Percentiles rank a stretch among this genome's conserved stretches.
Conservation (phyloP, 2,329 filamentous ascomycete genomes). For the Pseudogymnoascus sp. region DNA sequence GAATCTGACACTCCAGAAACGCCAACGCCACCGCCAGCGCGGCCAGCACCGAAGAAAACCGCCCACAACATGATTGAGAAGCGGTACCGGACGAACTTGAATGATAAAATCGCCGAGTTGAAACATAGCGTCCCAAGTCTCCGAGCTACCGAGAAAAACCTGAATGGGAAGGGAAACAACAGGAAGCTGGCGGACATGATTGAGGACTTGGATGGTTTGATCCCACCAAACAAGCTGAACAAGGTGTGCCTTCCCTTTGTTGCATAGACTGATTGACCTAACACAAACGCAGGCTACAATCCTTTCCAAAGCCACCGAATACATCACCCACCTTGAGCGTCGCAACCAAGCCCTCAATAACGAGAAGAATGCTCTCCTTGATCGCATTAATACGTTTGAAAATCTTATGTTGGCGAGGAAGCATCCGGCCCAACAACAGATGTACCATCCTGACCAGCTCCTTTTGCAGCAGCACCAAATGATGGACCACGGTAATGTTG, state of each 20-base stretch:
- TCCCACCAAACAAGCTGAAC: constrained; percentile 60
- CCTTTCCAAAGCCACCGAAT: constrained; percentile 17
- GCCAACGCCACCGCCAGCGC: constrained; percentile 17
- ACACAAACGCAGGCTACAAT: constrained; percentile 15
- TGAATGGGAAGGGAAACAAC: constrained; percentile 26
- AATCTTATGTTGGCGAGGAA: background rate
- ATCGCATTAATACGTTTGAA: background rate
- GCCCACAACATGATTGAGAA: constrained; percentile 84
- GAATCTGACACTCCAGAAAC: background rate
- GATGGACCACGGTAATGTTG: background rate
- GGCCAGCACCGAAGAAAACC: constrained; percentile 58
- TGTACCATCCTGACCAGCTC: constrained; percentile 3
- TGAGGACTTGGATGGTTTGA: constrained; percentile 50
- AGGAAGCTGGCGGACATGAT: constrained; percentile 38
- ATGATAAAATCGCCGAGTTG: constrained; percentile 72
- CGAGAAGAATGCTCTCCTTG: background rate
- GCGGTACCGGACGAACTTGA: constrained; percentile 73
- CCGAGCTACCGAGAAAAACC: constrained; percentile 37
- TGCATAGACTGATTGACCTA: background rate
- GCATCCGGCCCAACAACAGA: no score
- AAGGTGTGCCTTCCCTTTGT: constrained; percentile 36
- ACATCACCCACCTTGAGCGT: constrained; percentile 18
- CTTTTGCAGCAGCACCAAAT: background rate
- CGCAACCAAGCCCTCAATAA: background rate
- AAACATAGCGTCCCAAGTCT: constrained; percentile 65